Conservation (phyloP, 2,329 filamentous ascomycete species). For the Thermoascus crustaceus region DNA sequence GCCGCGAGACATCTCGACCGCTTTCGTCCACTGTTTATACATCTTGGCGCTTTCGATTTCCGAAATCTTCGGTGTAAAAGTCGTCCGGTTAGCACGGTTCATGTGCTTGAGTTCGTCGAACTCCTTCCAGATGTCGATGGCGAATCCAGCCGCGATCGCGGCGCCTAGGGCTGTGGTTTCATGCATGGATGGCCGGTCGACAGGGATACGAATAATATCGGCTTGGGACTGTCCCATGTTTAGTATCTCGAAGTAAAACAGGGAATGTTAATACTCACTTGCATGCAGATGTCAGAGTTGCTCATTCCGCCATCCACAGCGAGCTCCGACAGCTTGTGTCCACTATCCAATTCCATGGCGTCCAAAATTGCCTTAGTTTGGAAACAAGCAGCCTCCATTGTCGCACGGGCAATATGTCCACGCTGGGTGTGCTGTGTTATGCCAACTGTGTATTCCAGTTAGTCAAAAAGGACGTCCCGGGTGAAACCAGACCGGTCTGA, state of each 20-base stretch:
- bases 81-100: conserved; percentile 59
- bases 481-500: no score
- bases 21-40: conserved; percentile 66
- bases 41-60: conserved; percentile 51
- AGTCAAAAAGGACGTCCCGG: not conserved
- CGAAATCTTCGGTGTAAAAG: conserved; percentile 61
- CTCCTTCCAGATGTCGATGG: conserved; percentile 67
- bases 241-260: conserved; percentile 8
- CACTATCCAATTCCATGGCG: conserved; percentile 82
- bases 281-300: conserved; percentile 84
- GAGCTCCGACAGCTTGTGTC: conserved; percentile 63
- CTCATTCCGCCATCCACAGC: conserved; percentile 86
- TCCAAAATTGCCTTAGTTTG: conserved; percentile 88
- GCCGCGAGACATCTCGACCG: conserved; percentile 69
- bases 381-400: conserved; percentile 84
- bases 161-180: conserved; percentile 85
- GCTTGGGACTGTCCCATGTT: conserved; percentile 59
- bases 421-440: conserved; percentile 78
- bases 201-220: conserved; percentile 73
- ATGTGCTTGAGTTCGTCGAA: conserved; percentile 66
- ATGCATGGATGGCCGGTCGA: conserved; percentile 78
- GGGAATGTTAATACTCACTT: conserved; percentile 41
- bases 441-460: conserved; percentile 47
- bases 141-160: conserved; percentile 82
- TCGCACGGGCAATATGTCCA: conserved; percentile 81